A percentile compares a stretch with the other conserved stretches of the same genome.
phyloP scores from a whole-genome alignment of 78 protist species.

The Tieghemostelium lacteum region DNA sequence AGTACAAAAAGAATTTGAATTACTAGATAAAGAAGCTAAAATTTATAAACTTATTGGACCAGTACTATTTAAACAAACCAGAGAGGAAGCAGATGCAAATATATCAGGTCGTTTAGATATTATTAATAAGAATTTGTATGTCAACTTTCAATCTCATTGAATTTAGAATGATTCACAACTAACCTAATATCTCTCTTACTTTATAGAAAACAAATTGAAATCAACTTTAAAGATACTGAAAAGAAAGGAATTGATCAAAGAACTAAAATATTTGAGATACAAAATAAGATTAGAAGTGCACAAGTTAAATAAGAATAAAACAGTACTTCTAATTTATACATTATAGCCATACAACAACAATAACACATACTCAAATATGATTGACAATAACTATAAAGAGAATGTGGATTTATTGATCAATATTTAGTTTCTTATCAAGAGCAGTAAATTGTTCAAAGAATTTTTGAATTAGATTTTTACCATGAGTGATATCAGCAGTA shows the following conservation, averaged over 20 bases:
- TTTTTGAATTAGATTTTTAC: slow-evolving; percentile 38
- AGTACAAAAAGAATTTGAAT: slow-evolving; percentile 81
- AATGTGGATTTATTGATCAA: slow-evolving; percentile 18
- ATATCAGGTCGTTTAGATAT: slow-evolving; percentile 50
- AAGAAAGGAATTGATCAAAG: slow-evolving; percentile 68
- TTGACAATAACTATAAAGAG: neutral
- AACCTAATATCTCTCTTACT: neutral
- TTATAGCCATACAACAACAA: no score
- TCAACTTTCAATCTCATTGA: neutral
- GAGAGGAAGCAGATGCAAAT: slow-evolving; percentile 56
- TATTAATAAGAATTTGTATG: slow-evolving; percentile 62
- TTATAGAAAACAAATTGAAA: slow-evolving; percentile 55
- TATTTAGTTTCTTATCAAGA: slow-evolving; percentile 25
- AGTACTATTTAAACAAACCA: slow-evolving; percentile 78
- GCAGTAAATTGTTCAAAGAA: slow-evolving; percentile 77
- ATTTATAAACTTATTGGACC: slow-evolving; percentile 77
- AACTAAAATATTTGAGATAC: slow-evolving; percentile 41
- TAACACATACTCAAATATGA: neutral
- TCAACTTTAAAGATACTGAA: slow-evolving; percentile 62
- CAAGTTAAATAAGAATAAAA: slow-evolving; percentile 7
- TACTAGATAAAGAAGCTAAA: slow-evolving; percentile 54
- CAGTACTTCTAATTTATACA: no score
- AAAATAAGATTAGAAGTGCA: slow-evolving; percentile 33
- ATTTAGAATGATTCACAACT: neutral
- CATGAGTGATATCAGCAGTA: slow-evolving; percentile 75